Base-by-base conservation (phyloP, 2,329 filamentous ascomycete genomes). In the Curvularia lunata region DNA sequence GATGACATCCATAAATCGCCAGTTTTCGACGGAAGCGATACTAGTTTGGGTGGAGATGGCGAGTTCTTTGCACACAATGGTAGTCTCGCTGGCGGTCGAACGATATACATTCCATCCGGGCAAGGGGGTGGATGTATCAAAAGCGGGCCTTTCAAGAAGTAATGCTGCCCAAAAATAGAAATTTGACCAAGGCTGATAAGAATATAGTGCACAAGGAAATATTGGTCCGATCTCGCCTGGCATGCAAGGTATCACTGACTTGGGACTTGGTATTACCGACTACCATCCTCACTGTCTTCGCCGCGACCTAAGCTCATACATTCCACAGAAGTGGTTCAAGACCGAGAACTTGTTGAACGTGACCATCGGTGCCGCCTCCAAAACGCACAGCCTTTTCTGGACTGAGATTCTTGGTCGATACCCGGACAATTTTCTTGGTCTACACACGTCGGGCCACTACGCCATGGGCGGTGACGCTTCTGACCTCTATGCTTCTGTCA, bases 401-500 rank as follows among this genome's bases (percentile, higher is more conserved):
- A 27, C 32, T 30, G 53, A 55, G n/a, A 55, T 55, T 32, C 47
- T 23, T 19, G 53, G 53, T n/a, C 47, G 47, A 7, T 55, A 55
- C 25, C 38, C 47, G 5, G 53, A 55, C 12, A 40, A 23, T 25
- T 55, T 55, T 19, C 30, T 55, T n/a, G 47, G 47, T 45, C 18
- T 55, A 2, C 53, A 55, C 23, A 50, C 53, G 3, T 51, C 53
- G 4, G 47, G 53, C 12, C 53, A 51, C 12, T 51, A 55, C 40
- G 45, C 43, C 16, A 54, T 54, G 51, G 51, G 51, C 9, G 43
- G 51, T 5, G 51, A 54, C 25, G 51, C 46, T 9, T 50, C 52
- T 4, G 52, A 55, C 18, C 52, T 55, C 38, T 55, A 55, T 13
- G 50, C 46, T 12, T 51, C 46, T 27, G 52, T 55, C 28, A 55